A percentile compares a stretch with the other conserved stretches of the same genome.
Evolutionary conservation across 306 rosid genomes (phyloP).

Genomic region (Inga leiocalycina): DNA sequence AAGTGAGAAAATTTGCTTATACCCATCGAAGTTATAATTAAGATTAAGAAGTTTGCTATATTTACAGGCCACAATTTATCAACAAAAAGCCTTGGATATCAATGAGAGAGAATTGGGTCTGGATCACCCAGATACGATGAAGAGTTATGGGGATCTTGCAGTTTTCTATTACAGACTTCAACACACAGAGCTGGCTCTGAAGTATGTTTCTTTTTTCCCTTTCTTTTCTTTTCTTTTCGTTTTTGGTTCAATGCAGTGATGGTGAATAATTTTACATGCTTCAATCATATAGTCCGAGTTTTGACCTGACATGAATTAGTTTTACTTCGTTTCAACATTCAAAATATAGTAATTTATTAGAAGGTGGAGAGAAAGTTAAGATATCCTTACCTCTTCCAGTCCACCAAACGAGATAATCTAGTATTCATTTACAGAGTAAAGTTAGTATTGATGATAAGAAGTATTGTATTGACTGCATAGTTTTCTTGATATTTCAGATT

Average conservation of each 20-base stretch:
- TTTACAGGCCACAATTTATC: slow-evolving; percentile 94
- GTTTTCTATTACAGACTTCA: slow-evolving; percentile 99
- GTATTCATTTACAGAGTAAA: not conserved
- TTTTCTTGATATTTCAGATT: slow-evolving; percentile 1
- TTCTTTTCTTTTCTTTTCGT: not conserved
- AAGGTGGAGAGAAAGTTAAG: slow-evolving; percentile 21
- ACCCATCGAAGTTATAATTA: not conserved
- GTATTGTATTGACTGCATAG: not conserved
- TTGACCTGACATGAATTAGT: not conserved
- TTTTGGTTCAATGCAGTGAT: slow-evolving; percentile 32
- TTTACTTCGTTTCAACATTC: not conserved
- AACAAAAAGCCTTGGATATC: slow-evolving; percentile 96
- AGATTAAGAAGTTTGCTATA: slow-evolving; percentile 30
- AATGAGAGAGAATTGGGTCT: slow-evolving; percentile 97
- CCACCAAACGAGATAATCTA: not conserved
- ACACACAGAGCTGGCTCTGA: slow-evolving; percentile 96
- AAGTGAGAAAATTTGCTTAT: not conserved
- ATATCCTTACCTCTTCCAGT: slow-evolving; percentile 1
- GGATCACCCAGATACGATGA: slow-evolving; percentile 99
- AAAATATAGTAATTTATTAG: slow-evolving; percentile 4
- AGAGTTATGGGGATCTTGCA: slow-evolving; percentile 99
- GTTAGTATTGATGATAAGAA: not conserved
- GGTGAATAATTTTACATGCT: slow-evolving; percentile 6
- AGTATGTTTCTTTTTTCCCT: slow-evolving; percentile 57
- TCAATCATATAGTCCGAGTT: not conserved